Conservation (phyloP, 176 grass and related monocot species). For the Chloris gayana region DNA sequence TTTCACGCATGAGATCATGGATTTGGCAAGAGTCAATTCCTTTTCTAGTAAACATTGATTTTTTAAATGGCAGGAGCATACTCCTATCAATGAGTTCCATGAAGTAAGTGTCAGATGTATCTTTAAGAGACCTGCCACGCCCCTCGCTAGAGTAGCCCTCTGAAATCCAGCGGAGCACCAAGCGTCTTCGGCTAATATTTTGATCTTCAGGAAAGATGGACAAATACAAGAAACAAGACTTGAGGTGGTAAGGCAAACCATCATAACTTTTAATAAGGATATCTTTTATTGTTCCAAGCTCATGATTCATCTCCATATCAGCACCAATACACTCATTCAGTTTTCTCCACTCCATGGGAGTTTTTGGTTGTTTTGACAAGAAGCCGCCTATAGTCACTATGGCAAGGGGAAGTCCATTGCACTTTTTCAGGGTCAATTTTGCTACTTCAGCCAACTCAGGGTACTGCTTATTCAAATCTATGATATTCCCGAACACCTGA, state of each 20-base stretch:
- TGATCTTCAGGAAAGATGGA: slow-evolving; percentile 33
- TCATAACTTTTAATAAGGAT: slow-evolving; percentile 33
- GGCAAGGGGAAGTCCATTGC: slow-evolving; percentile 39
- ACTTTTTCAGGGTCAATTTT: slow-evolving; percentile 26
- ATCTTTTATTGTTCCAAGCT: not conserved
- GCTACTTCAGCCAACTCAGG: not conserved
- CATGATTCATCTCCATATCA: slow-evolving; percentile 24
- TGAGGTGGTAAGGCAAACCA: slow-evolving; percentile 43
- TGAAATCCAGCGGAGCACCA: slow-evolving; percentile 33
- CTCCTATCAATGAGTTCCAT: slow-evolving; percentile 18
- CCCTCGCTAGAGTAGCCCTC: slow-evolving; percentile 33
- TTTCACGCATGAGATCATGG: slow-evolving; percentile 44
- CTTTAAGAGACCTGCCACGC: not conserved
- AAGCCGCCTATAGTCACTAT: slow-evolving; percentile 26
- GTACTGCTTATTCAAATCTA: not conserved
- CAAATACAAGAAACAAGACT: slow-evolving; percentile 47
- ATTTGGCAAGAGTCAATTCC: slow-evolving; percentile 8
- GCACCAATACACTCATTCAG: slow-evolving; percentile 26
- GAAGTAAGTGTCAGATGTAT: slow-evolving; percentile 3
- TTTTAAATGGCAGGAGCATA: slow-evolving; percentile 23
- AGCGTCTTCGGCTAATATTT: not conserved
- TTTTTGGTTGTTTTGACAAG: slow-evolving; percentile 2
- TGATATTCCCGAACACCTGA: not conserved
- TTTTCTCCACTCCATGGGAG: not conserved
- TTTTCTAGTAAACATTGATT: not conserved